Conservation (phyloP, 352 stramenopile genomes). For the Phytophthora multivora region DNA sequence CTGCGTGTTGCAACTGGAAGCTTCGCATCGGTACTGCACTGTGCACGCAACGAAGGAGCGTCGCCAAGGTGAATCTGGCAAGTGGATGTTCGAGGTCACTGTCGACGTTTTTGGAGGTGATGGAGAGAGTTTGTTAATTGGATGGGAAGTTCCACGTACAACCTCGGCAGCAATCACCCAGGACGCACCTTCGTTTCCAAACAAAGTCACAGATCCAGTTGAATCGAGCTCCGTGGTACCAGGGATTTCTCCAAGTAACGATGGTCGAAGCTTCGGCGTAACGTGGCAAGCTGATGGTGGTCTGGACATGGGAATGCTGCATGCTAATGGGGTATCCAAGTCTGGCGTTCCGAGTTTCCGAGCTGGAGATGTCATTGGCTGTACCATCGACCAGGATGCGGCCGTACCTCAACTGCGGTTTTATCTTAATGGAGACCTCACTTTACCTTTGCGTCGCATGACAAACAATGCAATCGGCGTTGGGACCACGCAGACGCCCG, state of each 20-base stretch:
- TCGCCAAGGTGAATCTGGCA: constrained; percentile 68
- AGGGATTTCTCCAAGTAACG: constrained; percentile 56
- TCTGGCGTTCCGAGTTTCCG: constrained; percentile 72
- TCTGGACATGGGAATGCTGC: constrained; percentile 76
- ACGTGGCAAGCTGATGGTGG: constrained; percentile 78
- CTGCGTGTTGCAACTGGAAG: constrained; percentile 71
- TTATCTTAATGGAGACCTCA: constrained; percentile 78
- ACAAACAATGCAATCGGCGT: background rate
- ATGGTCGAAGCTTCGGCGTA: constrained; percentile 67
- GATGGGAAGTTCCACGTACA: constrained; percentile 73
- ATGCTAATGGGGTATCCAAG: constrained; percentile 69
- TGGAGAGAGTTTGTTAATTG: constrained; percentile 75
- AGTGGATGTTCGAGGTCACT: constrained; percentile 82
- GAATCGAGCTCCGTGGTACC: constrained; percentile 42
- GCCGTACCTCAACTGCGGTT: constrained; percentile 69
- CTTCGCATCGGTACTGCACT: constrained; percentile 69
- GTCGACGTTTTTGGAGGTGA: constrained; percentile 62
- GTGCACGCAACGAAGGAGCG: constrained; percentile 74
- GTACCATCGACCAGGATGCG: constrained; percentile 78
- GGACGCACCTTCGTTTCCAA: constrained; percentile 1
- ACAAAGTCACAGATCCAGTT: background rate
- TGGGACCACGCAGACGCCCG: background rate
- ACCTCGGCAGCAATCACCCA: background rate
- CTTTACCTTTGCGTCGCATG: constrained; percentile 43
- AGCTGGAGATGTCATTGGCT: constrained; percentile 70